Evolutionary conservation across 768 basidiomycete species (phyloP).

Genomic region (Terana coerulea): DNA sequence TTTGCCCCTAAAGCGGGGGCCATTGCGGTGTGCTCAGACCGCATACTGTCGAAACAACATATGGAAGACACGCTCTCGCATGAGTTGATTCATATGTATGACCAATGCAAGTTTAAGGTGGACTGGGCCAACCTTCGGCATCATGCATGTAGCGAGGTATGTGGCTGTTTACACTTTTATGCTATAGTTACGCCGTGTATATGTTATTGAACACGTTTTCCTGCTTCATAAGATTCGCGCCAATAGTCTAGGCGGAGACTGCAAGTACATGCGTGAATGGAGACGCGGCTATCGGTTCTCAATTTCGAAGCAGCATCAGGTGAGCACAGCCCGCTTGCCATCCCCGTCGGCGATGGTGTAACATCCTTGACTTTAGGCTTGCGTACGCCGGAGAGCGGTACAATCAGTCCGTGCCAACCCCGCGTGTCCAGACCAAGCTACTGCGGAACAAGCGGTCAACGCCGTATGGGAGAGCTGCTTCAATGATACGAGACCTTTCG

Average conservation of each 20-base stretch:
- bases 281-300: slow-evolving; percentile 61
- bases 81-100: slow-evolving; percentile 93
- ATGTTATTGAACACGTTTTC: too few relatives aligned
- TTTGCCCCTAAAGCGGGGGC: slow-evolving; percentile 76
- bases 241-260: slow-evolving; percentile 91
- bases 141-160: slow-evolving; percentile 95
- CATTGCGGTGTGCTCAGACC: slow-evolving; percentile 82
- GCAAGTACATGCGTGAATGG: slow-evolving; percentile 80
- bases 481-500: slow-evolving; percentile 93
- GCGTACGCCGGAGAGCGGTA: slow-evolving; percentile 85
- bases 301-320: slow-evolving; percentile 95
- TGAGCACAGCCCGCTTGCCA: slow-evolving; percentile 28
- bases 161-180: slow-evolving; percentile 22
- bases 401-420: slow-evolving; percentile 80
- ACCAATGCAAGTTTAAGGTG: slow-evolving; percentile 92
- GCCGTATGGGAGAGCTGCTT: slow-evolving; percentile 98
- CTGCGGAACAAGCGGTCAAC: slow-evolving; percentile 88
- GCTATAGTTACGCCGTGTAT: slow-evolving; percentile 3
- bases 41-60: slow-evolving; percentile 75
- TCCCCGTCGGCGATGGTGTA: too few relatives aligned
- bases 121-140: slow-evolving; percentile 89
- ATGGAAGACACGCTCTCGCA: slow-evolving; percentile 94
- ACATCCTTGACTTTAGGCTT: slow-evolving; percentile 48
- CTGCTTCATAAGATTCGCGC: slow-evolving; percentile 74
- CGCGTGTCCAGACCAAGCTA: slow-evolving; percentile 65